phyloP scores from a whole-genome alignment of 208 protist species.

The Wallacemonas collosoma region DNA sequence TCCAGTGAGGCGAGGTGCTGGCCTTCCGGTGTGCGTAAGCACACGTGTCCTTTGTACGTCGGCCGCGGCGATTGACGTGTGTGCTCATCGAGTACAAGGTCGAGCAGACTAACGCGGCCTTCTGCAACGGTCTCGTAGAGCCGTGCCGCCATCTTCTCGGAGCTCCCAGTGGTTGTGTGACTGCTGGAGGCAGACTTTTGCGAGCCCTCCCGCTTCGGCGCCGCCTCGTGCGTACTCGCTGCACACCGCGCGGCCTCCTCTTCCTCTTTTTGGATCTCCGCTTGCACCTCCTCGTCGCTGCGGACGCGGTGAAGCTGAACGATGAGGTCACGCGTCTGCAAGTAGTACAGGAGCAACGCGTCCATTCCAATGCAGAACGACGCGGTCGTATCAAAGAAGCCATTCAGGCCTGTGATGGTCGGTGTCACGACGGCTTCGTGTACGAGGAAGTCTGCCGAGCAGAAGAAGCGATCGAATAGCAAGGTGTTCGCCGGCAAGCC shows the following conservation, averaged over 20 bases:
- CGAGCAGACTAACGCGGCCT: constrained; percentile 59
- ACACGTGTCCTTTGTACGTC: constrained; percentile 74
- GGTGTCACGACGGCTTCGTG: constrained; percentile 89
- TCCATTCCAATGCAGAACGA: constrained; percentile 89
- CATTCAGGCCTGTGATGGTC: constrained; percentile 82
- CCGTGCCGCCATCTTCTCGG: constrained; percentile 42
- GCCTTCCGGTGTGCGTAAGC: constrained; percentile 40
- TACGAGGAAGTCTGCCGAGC: constrained; percentile 85
- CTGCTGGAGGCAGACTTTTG: constrained; percentile 1
- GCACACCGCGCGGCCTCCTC: constrained; percentile 2
- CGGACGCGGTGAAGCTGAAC: constrained; percentile 89
- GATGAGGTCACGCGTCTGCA: constrained; percentile 78
- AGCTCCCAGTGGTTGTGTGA: background rate
- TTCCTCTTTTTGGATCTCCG: constrained; percentile 10
- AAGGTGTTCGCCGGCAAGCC: background rate
- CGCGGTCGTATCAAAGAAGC: constrained; percentile 88
- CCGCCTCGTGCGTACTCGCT: background rate
- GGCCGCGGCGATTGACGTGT: constrained; percentile 48
- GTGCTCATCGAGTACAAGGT: constrained; percentile 54
- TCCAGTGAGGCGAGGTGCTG: constrained; percentile 86
- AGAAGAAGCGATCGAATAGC: constrained; percentile 65
- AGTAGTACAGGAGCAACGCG: constrained; percentile 82
- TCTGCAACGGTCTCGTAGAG: constrained; percentile 87
- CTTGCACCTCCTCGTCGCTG: constrained; percentile 59
- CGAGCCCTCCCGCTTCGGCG: background rate